A percentile compares a stretch with the other conserved stretches of the same genome.
Evolutionary conservation across 441 rosid genomes (phyloP).

Genomic region (Mallotus japonicus): DNA sequence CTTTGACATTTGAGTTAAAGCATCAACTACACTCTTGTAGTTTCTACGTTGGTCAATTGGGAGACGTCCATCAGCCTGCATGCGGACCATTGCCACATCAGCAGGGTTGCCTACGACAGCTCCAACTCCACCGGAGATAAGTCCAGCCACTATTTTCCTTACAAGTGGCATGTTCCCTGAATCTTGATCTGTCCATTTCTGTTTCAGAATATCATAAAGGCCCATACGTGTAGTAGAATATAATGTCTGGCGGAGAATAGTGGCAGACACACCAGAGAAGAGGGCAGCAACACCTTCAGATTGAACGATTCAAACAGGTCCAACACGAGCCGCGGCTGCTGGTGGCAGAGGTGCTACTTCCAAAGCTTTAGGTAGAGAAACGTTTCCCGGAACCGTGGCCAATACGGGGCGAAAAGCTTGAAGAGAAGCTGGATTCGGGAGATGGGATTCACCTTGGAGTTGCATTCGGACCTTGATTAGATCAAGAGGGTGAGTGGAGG

Average conservation of each 20-base stretch:
- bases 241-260: constrained; percentile 57
- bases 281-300: constrained; percentile 52
- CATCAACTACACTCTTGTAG: constrained; percentile 58
- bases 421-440: constrained; percentile 21
- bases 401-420: constrained; percentile 43
- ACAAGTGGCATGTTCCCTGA: constrained; percentile 31
- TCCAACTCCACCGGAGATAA: constrained; percentile 52
- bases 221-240: constrained; percentile 75
- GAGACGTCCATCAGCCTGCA: constrained; percentile 72
- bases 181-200: constrained; percentile 50
- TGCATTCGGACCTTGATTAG: constrained; percentile 73
- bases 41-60: constrained; percentile 48
- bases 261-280: constrained; percentile 66
- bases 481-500: constrained; percentile 70
- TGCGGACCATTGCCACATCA: constrained; percentile 67
- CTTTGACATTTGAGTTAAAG: constrained; percentile 46
- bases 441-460: constrained; percentile 52
- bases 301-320: constrained; percentile 40
- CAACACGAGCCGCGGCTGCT: constrained; percentile 35
- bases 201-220: constrained; percentile 49
- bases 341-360: constrained; percentile 18
- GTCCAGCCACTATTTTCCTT: constrained; percentile 46
- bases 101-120: constrained; percentile 72
- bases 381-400: constrained; percentile 22
- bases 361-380: constrained; percentile 13